Percentiles rank a stretch among this genome's conserved stretches.
Evolutionary conservation across 1,284 basidiomycete species (phyloP).

Genomic region (Cutaneotrichosporon dermatis): DNA sequence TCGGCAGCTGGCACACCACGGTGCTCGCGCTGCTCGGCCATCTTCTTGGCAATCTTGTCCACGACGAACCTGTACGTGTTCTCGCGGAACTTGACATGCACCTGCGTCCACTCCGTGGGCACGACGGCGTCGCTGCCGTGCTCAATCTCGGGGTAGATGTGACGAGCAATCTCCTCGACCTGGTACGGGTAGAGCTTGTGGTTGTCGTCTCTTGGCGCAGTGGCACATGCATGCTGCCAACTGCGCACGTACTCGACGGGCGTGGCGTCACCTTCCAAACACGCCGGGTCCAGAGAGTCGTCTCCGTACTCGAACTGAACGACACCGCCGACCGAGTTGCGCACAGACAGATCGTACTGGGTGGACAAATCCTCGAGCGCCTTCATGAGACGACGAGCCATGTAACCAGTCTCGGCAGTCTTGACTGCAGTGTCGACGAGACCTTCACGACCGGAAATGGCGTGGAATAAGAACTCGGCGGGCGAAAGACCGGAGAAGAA

Average conservation of each 20-base stretch:
- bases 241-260: constrained; percentile 85
- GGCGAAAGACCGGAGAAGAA: constrained; percentile 94
- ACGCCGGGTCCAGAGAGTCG: constrained; percentile 94
- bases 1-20: constrained; percentile 70
- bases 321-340: constrained; percentile 92
- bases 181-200: constrained; percentile 80
- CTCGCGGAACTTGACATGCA: constrained; percentile 70
- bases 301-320: constrained; percentile 98
- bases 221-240: constrained; percentile 77
- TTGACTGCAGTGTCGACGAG: constrained; percentile 99
- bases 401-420: constrained; percentile 99
- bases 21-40: constrained; percentile 65
- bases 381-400: constrained; percentile 99
- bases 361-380: constrained; percentile 95
- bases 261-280: constrained; percentile 87
- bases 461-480: constrained; percentile 98
- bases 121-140: constrained; percentile 16
- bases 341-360: constrained; percentile 94
- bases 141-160: constrained; percentile 45
- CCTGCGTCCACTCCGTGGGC: constrained; percentile 50
- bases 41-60: constrained; percentile 62
- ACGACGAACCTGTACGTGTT: constrained; percentile 71
- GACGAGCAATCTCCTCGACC: constrained; percentile 69
- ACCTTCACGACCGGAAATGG: constrained; percentile 97
- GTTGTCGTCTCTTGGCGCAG: constrained; percentile 55